These are phyloP conservation scores for Brasenia schreberi DNA, from an alignment of 164 flowering plant genomes.

Conservation along the genomic window DNA sequence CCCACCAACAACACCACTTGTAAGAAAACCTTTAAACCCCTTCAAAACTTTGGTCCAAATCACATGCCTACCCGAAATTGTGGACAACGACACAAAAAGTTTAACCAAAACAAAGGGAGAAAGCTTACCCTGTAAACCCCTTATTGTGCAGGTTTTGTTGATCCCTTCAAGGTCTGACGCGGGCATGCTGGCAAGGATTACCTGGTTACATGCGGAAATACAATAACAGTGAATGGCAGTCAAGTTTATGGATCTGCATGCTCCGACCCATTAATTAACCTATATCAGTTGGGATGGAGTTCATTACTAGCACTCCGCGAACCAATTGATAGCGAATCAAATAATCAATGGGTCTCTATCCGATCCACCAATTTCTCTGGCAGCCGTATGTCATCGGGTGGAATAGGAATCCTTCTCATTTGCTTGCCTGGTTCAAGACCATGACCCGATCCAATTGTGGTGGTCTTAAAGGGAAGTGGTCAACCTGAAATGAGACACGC, in stretches of 20 bases:
- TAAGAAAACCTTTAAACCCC: too few species aligned
- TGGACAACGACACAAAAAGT: too few species aligned
- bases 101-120: background rate
- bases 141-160: constrained; percentile 37
- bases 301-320: constrained; percentile 57
- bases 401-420: background rate
- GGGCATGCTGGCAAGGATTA: constrained; percentile 11
- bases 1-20: too few species aligned
- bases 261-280: constrained; percentile 20
- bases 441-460: too few species aligned
- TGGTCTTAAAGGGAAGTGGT: too few species aligned
- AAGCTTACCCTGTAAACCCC: background rate
- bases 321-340: constrained; percentile 27
- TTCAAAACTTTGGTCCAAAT: too few species aligned
- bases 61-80: too few species aligned
- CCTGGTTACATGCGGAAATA: constrained; percentile 35
- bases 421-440: too few species aligned
- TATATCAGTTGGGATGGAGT: constrained; percentile 70
- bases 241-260: constrained; percentile 40
- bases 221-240: constrained; percentile 35
- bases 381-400: constrained; percentile 10
- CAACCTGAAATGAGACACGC: too few species aligned
- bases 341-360: constrained; percentile 36
- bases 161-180: constrained; percentile 48
- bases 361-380: constrained; percentile 23